phyloP scores from a whole-genome alignment of 805 yeast genomes.

The Huiozyma sinensis region DNA sequence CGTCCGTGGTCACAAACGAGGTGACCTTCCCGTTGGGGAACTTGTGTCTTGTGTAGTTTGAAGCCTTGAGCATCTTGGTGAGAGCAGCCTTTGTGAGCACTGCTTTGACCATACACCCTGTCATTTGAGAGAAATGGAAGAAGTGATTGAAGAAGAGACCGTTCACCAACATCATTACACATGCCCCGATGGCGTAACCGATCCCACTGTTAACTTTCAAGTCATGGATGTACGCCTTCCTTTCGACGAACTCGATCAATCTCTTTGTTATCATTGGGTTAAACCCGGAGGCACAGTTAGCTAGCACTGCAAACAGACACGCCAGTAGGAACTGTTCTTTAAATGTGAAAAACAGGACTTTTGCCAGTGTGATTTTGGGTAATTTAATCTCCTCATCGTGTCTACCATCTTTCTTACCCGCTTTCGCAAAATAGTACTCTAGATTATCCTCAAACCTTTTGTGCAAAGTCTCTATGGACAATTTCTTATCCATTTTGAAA shows the following conservation, averaged over 20 bases:
- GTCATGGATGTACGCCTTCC: constrained; percentile 34
- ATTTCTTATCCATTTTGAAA: constrained; percentile 34
- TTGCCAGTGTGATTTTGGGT: constrained; percentile 29
- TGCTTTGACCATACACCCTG: constrained; percentile 65
- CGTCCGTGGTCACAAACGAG: constrained; percentile 69
- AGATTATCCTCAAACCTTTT: constrained; percentile 29
- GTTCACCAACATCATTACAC: constrained; percentile 39
- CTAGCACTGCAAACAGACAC: constrained; percentile 35
- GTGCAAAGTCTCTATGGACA: constrained; percentile 35
- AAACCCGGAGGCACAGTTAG: constrained; percentile 40
- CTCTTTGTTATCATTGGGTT: constrained; percentile 59
- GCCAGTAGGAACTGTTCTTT: constrained; percentile 36
- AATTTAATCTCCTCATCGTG: constrained; percentile 22
- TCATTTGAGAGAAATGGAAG: constrained; percentile 48
- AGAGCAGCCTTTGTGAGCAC: constrained; percentile 60
- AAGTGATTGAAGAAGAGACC: constrained; percentile 49
- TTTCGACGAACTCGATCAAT: constrained; percentile 54
- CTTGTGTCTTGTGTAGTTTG: constrained; percentile 44
- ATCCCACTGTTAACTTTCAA: constrained; percentile 47
- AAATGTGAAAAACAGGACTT: constrained; percentile 41
- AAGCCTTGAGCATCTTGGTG: constrained; percentile 54
- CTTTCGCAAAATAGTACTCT: constrained; percentile 24
- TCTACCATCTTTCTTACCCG: constrained; percentile 31
- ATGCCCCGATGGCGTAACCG: constrained; percentile 67
- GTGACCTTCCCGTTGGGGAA: constrained; percentile 66